These are phyloP conservation scores for Aschersonia sp. DNA, from an alignment of 2,329 filamentous ascomycete species.

Conservation along the genomic window DNA sequence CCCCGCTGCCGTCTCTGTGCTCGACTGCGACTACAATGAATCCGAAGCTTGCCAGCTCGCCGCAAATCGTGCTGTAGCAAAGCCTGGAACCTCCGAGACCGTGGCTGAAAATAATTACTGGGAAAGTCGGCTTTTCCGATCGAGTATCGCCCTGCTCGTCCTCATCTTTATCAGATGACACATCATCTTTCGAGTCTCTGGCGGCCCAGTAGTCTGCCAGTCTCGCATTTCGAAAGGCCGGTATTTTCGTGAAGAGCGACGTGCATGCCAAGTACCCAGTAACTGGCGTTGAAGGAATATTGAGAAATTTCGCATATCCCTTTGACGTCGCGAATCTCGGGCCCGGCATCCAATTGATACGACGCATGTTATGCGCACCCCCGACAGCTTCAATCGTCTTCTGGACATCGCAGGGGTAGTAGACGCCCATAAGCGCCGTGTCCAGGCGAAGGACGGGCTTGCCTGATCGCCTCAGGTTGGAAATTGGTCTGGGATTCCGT, in stretches of 20 bases:
- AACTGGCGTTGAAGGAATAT: slow-evolving; percentile 30
- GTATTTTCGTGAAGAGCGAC: slow-evolving; percentile 49
- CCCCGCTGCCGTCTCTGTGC: slow-evolving; percentile 49
- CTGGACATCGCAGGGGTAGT: slow-evolving; percentile 40
- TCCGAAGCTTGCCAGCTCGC: slow-evolving; percentile 51
- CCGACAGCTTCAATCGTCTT: slow-evolving; percentile 6
- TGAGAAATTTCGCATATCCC: slow-evolving; percentile 48
- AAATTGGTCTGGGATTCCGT: slow-evolving; percentile 22
- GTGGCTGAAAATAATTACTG: slow-evolving; percentile 51
- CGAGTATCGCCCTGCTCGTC: slow-evolving; percentile 4
- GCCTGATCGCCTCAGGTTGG: slow-evolving; percentile 22
- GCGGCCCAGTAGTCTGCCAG: slow-evolving; percentile 39
- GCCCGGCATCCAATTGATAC: slow-evolving; percentile 47
- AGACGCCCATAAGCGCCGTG: slow-evolving; percentile 50
- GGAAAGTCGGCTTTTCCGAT: slow-evolving; percentile 33
- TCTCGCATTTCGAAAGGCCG: slow-evolving; percentile 45
- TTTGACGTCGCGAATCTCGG: slow-evolving; percentile 39
- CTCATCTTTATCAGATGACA: slow-evolving; percentile 12
- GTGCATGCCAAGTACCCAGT: slow-evolving; percentile 40
- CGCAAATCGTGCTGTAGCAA: slow-evolving; percentile 46
- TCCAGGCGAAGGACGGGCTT: slow-evolving; percentile 26
- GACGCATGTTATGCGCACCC: slow-evolving; percentile 28
- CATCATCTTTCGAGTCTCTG: slow-evolving; percentile 18
- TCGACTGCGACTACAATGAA: slow-evolving; percentile 51
- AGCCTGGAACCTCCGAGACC: slow-evolving; percentile 49